Evolutionary conservation across 176 grass and related monocot species (phyloP), one percentile per base, ranked within the genome.

Genomic region (Oryza brachyantha): DNA sequence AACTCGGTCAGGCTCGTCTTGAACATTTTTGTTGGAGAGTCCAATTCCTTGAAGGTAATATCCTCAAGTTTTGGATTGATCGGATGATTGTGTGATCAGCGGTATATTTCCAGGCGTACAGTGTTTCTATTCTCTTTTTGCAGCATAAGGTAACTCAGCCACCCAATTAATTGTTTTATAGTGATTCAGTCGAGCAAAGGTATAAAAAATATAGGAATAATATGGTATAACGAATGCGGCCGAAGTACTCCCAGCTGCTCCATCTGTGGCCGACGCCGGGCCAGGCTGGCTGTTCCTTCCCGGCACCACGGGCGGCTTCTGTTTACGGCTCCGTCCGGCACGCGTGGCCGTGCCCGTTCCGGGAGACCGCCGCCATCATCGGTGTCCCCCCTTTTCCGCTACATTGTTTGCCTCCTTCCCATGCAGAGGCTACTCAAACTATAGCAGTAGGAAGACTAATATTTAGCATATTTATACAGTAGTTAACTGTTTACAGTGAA

Each of bases 311-410:
- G 63, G 8, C 62, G 60, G 68, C 55, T 71, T 28, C 37, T 73
- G 75, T 59, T 78, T 28, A 42, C 54, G 62, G 62, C 68, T 36
- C 54, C 68, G 1, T 26, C 61, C 45, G 68, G 69, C 81, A 84
- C 45, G 76, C 32, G 32, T 59, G 61, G 2, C n/a, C 25, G 22
- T 77, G 81, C 46, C 72, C 61, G 62, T 69, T 72, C 13, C 5
- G 14, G 76, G 83, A 79, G 46, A 70, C 82, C 64, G 21, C 17
- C 13, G 55, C 87, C 71, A 81, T 79, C 72, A 73, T 77, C 72
- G 26, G 13, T 75, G 43, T 50, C 76, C 64, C 24, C 60, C 75
- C 75, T 57, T 73, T 73, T 74, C 66, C 76, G 39, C 52, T 61
- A 19, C 64, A 36, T 37, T 66, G 19, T 24, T 39, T 74, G 66